Conservation (phyloP, 352 stramenopile species). For the Phytophthora parvispora region DNA sequence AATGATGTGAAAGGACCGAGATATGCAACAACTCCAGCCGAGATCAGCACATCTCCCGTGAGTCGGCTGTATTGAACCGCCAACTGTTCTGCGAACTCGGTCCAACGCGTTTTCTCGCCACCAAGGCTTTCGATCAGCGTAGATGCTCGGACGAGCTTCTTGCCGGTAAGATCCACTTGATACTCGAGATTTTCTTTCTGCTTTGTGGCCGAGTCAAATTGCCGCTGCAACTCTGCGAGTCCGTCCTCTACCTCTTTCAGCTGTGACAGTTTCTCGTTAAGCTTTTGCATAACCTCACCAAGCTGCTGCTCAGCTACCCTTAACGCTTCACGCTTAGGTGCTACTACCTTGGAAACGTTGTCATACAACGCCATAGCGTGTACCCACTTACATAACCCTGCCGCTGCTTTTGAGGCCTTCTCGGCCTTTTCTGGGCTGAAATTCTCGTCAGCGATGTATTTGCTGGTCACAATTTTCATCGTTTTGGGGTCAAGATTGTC, state of each 20-base stretch:
- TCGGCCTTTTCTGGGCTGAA: slow-evolving; percentile 94
- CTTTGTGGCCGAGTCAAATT: slow-evolving; percentile 90
- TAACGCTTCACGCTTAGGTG: slow-evolving; percentile 93
- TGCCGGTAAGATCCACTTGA: slow-evolving; percentile 94
- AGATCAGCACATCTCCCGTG: slow-evolving; percentile 94
- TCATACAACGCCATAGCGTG: slow-evolving; percentile 96
- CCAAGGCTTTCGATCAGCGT: slow-evolving; percentile 95
- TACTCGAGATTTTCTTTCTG: slow-evolving; percentile 95
- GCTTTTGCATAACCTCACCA: slow-evolving; percentile 89
- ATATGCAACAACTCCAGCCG: slow-evolving; percentile 94
- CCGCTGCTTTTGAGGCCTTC: slow-evolving; percentile 94
- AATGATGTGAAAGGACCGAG: slow-evolving; percentile 95
- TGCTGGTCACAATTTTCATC: slow-evolving; percentile 90
- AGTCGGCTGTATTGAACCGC: slow-evolving; percentile 89
- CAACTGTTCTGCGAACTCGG: slow-evolving; percentile 88
- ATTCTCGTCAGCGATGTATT: slow-evolving; percentile 94
- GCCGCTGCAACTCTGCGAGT: slow-evolving; percentile 84
- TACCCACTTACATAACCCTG: slow-evolving; percentile 95
- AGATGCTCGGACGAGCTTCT: slow-evolving; percentile 94
- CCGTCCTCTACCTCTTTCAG: slow-evolving; percentile 94
- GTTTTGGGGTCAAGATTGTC: slow-evolving; percentile 91
- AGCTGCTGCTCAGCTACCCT: slow-evolving; percentile 86
- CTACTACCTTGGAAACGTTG: slow-evolving; percentile 94
- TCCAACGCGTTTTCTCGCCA: slow-evolving; percentile 94
- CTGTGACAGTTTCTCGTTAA: slow-evolving; percentile 93